Evolutionary conservation across 495 filamentous ascomycete genomes (phyloP), one percentile per base, ranked within the genome.

Genomic region (Thozetella sp.): DNA sequence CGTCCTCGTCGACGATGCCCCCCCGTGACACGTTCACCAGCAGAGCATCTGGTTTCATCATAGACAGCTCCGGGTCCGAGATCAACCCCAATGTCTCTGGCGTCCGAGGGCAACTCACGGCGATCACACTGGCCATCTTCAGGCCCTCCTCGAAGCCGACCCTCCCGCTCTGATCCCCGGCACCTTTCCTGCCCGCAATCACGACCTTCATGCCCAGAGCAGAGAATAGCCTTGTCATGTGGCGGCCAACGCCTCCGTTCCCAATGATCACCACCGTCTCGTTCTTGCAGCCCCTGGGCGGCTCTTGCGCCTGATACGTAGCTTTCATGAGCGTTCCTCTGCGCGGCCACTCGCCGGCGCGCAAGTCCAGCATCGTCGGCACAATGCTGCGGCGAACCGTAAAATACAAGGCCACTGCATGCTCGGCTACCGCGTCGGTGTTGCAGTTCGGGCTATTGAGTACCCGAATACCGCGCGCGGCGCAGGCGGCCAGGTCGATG

Each of bases 21-120:
- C 85, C 85, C 2, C 85, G 72, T 4, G 80, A 76, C 43, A 86
- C 77, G 63, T 89, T 87, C 52, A 87, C 67, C 12, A 88, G 22
- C 17, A 88, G 55, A 2, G 78, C 72, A 34, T 80, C 70, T 0
- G 67, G 60, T 13, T 66, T 70, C 81, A 88, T 86, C 13, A 67
- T 48, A n/a, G 58, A 25, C 13, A 88, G 68, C 66, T 88, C 85
- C 0, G 70, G 57, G 0, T 63, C 64, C 0, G 72, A 73, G 43
- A 88, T 73, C 52, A 85, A 62, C 48, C 79, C 73, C 22, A 73
- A 25, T 3, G 81, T 84, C 50, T 77, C 72, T 1, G 72, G 69
- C 1, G 72, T 66, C 25, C 67, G 65, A 13, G 85, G 84, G 10
- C 80, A 65, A 2, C 74, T 76, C 12, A 86, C 55, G 25, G 84